A percentile compares a stretch with the other conserved stretches of the same genome.
Conservation (phyloP, 345 rosid species). For the Tarenaya hassleriana region DNA sequence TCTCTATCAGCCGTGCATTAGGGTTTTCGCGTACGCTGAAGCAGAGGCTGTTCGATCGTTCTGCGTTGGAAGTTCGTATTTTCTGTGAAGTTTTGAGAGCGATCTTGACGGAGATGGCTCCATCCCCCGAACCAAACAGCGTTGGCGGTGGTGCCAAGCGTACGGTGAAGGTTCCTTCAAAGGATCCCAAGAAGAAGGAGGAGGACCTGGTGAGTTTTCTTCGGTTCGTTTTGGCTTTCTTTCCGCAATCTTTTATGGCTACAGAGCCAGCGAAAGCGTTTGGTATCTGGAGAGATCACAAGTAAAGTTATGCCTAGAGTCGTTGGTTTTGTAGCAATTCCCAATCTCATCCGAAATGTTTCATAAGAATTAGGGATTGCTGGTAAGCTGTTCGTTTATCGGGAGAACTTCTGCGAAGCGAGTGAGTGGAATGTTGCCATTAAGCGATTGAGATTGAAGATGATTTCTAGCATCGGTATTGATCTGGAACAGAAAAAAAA, state of each 20-base stretch:
- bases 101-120: slow-evolving; percentile 25
- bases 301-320: not conserved
- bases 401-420: not conserved
- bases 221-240: not conserved
- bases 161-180: slow-evolving; percentile 52
- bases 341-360: not conserved
- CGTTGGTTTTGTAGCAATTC: not conserved
- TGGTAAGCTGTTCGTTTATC: not conserved
- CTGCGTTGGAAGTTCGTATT: not conserved
- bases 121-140: slow-evolving; percentile 56
- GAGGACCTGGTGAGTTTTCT: slow-evolving; percentile 57
- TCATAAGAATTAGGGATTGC: slow-evolving; percentile 1
- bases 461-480: too few relatives aligned
- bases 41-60: slow-evolving; percentile 10
- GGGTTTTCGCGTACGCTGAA: slow-evolving; percentile 13
- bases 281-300: slow-evolving; percentile 1
- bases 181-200: slow-evolving; percentile 85
- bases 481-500: too few relatives aligned
- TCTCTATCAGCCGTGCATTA: slow-evolving; percentile 16
- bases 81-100: slow-evolving; percentile 8
- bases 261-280: not conserved
- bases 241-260: not conserved
- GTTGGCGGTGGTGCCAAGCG: slow-evolving; percentile 39
- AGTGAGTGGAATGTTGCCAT: not conserved
- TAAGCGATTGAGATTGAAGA: not conserved